A percentile compares a stretch with the other conserved stretches of the same genome.
Evolutionary conservation across 129 eudicot species (phyloP).

Genomic region (Flaveria robusta): DNA sequence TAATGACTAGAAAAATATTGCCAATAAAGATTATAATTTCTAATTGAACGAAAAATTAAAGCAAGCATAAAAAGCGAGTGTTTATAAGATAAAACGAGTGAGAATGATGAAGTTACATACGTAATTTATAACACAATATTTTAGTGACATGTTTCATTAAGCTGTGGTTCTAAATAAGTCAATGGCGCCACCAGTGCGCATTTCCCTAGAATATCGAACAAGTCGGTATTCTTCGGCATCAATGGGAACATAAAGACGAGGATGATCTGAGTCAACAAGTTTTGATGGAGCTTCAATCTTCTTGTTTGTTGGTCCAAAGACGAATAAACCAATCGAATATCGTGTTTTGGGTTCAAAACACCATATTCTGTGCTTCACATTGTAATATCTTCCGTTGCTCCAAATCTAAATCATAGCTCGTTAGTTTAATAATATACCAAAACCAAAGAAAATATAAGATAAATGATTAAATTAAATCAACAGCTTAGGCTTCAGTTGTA

Average conservation of each 20-base stretch:
- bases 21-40: too few species aligned
- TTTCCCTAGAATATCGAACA: background rate
- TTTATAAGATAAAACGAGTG: background rate
- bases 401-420: background rate
- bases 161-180: background rate
- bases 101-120: background rate
- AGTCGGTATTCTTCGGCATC: background rate
- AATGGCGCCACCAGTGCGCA: background rate
- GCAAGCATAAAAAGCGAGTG: too few species aligned
- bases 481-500: too few species aligned
- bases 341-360: background rate
- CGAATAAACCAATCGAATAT: background rate
- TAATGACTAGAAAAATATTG: too few species aligned
- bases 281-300: background rate
- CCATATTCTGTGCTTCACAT: background rate
- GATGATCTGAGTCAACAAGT: background rate
- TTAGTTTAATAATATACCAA: too few species aligned
- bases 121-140: background rate
- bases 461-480: too few species aligned
- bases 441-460: background rate
- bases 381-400: background rate
- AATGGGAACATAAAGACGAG: constrained; percentile 3
- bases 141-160: background rate
- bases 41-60: too few species aligned
- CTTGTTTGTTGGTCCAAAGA: background rate